Evolutionary conservation across 106 monocot genomes (phyloP).

Genomic region (Acorus gramineus): DNA sequence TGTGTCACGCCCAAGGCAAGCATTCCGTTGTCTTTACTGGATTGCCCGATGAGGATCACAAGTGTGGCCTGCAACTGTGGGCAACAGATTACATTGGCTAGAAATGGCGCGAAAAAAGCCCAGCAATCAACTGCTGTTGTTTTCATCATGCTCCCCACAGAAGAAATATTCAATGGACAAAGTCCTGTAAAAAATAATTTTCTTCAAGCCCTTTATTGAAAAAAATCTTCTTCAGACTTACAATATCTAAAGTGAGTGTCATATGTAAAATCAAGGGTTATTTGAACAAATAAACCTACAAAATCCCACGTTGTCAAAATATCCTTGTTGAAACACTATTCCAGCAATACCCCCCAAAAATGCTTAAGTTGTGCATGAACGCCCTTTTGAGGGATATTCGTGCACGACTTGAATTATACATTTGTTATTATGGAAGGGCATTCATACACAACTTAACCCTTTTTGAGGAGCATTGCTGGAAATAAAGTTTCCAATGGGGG

Average conservation of each 20-base stretch:
- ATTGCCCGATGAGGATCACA: constrained; percentile 78
- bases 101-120: constrained; percentile 72
- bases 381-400: neutral
- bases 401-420: neutral
- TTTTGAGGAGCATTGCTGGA: no score
- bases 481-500: no score
- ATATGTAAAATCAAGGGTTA: no score
- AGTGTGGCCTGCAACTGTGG: constrained; percentile 90
- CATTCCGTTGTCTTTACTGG: constrained; percentile 56
- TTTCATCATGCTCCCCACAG: constrained; percentile 43
- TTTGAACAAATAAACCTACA: no score
- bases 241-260: no score
- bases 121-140: constrained; percentile 88
- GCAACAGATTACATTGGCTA: constrained; percentile 97
- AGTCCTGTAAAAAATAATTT: constrained; percentile 28
- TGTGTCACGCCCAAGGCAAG: constrained; percentile 64
- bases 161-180: constrained; percentile 72
- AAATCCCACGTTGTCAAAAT: no score
- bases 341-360: no score
- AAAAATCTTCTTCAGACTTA: no score
- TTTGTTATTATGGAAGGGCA: no score
- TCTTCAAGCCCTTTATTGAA: neutral
- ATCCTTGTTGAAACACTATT: no score
- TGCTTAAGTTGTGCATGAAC: no score
- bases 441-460: no score